Evolutionary conservation across 495 filamentous ascomycete species (phyloP).

Genomic region (Talaromyces nanjingensis): DNA sequence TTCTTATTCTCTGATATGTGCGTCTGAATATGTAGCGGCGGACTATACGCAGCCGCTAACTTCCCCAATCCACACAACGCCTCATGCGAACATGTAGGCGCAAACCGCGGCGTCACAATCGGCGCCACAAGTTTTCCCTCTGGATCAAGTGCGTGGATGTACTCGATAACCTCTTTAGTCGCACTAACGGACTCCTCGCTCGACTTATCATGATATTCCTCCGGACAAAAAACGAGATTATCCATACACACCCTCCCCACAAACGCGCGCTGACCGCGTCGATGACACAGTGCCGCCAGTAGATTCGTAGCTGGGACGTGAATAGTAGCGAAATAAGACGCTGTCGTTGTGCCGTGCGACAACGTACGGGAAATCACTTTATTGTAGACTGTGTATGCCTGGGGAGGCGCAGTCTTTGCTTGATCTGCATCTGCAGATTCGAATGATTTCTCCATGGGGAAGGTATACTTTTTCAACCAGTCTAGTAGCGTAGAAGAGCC

Average conservation of each 20-base stretch:
- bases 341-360: slow-evolving; percentile 82
- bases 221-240: slow-evolving; percentile 50
- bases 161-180: slow-evolving; percentile 54
- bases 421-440: slow-evolving; percentile 11
- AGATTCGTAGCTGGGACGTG: slow-evolving; percentile 78
- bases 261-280: slow-evolving; percentile 77
- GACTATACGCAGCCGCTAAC: slow-evolving; percentile 49
- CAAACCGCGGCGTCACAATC: slow-evolving; percentile 88
- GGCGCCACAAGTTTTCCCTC: slow-evolving; percentile 54
- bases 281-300: slow-evolving; percentile 71
- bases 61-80: slow-evolving; percentile 55
- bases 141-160: slow-evolving; percentile 64
- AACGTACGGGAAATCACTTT: slow-evolving; percentile 72
- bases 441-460: slow-evolving; percentile 78
- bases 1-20: slow-evolving; percentile 80
- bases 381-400: slow-evolving; percentile 57
- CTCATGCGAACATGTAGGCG: slow-evolving; percentile 59
- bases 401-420: slow-evolving; percentile 27
- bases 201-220: slow-evolving; percentile 66
- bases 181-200: slow-evolving; percentile 46
- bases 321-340: slow-evolving; percentile 87
- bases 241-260: slow-evolving; percentile 94
- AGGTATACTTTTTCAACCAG: slow-evolving; percentile 94
- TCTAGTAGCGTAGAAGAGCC: slow-evolving; percentile 81
- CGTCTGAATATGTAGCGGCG: slow-evolving; percentile 69